A percentile compares a stretch with the other conserved stretches of the same genome.
phyloP scores from a whole-genome alignment of 225 moss, liverwort and hornwort species.

The Pseudoscleropodium purum region DNA sequence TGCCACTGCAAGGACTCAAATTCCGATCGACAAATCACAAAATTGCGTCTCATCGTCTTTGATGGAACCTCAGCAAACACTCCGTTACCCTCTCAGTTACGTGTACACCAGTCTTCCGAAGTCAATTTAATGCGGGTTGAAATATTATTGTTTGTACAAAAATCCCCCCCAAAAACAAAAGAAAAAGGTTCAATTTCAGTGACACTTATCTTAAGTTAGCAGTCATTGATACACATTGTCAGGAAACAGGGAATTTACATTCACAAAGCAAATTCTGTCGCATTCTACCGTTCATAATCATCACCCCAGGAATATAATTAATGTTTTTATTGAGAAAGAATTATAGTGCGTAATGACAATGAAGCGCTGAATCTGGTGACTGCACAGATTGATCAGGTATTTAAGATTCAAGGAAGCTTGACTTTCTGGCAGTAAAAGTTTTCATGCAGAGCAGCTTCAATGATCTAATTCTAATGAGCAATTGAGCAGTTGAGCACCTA shows the following conservation, averaged over 20 bases:
- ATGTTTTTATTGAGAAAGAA: neutral
- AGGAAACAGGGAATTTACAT: neutral
- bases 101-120: too few relatives aligned
- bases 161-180: too few relatives aligned
- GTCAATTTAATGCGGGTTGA: too few relatives aligned
- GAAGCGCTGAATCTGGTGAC: neutral
- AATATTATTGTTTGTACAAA: too few relatives aligned
- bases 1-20: too few relatives aligned
- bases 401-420: neutral
- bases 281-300: neutral
- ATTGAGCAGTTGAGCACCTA: neutral
- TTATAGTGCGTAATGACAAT: neutral
- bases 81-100: too few relatives aligned
- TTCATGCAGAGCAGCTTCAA: neutral
- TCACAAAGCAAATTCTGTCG: neutral
- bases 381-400: neutral
- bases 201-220: too few relatives aligned
- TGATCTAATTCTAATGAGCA: neutral
- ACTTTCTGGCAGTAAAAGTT: neutral
- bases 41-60: too few relatives aligned
- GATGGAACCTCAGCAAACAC: too few relatives aligned
- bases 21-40: too few relatives aligned
- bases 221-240: neutral
- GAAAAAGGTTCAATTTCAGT: too few relatives aligned
- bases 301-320: neutral